A percentile compares a stretch with the other conserved stretches of the same genome.
These are phyloP conservation scores for Floccularia luteovirens DNA, from an alignment of 768 basidiomycete genomes.

Conservation along the genomic window DNA sequence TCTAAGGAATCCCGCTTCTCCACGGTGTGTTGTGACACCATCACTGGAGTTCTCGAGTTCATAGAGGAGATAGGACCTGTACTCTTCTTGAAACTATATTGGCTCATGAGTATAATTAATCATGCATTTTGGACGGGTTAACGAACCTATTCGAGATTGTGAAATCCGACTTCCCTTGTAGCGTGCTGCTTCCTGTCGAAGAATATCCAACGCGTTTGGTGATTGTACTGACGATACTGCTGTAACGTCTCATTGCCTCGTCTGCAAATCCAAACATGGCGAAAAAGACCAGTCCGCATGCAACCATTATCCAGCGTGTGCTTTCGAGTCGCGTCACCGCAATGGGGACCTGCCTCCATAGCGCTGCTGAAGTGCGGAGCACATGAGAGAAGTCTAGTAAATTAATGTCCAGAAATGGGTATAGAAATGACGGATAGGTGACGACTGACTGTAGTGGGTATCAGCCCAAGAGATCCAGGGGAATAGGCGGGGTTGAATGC, in stretches of 20 bases:
- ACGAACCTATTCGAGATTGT: slow-evolving; percentile 19
- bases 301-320: slow-evolving; percentile 38
- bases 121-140: background rate
- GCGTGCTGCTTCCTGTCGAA: slow-evolving; percentile 14
- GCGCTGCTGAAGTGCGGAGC: no score
- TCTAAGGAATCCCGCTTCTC: slow-evolving; percentile 36
- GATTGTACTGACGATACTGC: slow-evolving; percentile 25
- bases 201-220: slow-evolving; percentile 29
- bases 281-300: slow-evolving; percentile 14
- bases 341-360: no score
- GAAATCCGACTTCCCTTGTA: no score
- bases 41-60: no score
- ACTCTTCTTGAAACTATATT: slow-evolving; percentile 13
- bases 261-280: slow-evolving; percentile 13
- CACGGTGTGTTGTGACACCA: slow-evolving; percentile 43
- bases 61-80: slow-evolving; percentile 20
- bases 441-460: slow-evolving; percentile 26
- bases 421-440: no score
- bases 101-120: slow-evolving; percentile 1
- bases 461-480: slow-evolving; percentile 38
- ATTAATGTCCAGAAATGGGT: no score
- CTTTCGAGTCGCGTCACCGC: no score
- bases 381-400: no score
- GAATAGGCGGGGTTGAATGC: slow-evolving; percentile 13
- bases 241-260: slow-evolving; percentile 12